Conservation (phyloP, 106 monocot genomes). For the Apostasia ramifera region DNA sequence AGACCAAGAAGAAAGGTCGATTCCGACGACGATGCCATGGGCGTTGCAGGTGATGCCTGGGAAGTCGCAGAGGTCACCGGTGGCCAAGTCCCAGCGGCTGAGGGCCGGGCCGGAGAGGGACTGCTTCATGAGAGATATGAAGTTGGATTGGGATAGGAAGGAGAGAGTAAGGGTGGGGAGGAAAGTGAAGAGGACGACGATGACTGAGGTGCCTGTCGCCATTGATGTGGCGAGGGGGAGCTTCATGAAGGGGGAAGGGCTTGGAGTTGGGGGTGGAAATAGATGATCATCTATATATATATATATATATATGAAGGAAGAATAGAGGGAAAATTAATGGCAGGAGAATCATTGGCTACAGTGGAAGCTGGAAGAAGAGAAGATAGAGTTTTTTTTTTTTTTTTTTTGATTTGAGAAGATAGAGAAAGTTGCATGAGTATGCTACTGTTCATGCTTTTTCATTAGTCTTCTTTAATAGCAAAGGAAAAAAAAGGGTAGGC, state of each 20-base stretch:
- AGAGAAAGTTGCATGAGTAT: too few species aligned
- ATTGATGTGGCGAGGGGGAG: neutral
- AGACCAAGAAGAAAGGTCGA: constrained; percentile 67
- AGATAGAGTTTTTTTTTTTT: neutral
- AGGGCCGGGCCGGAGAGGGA: constrained; percentile 47
- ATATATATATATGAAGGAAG: constrained; percentile 11
- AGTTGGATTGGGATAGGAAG: constrained; percentile 32
- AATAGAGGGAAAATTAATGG: constrained; percentile 1
- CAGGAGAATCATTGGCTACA: constrained; percentile 11
- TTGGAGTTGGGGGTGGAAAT: constrained; percentile 4
- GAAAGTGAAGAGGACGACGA: constrained; percentile 8
- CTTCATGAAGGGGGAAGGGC: neutral
- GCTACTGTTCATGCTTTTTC: too few species aligned
- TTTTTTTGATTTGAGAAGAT: too few species aligned
- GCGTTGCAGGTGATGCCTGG: constrained; percentile 49
- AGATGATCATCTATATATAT: constrained; percentile 11
- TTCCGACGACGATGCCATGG: constrained; percentile 19
- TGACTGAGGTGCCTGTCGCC: constrained; percentile 13
- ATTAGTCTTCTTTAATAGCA: too few species aligned
- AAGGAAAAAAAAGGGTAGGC: too few species aligned
- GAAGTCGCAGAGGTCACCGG: constrained; percentile 33
- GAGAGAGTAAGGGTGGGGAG: neutral
- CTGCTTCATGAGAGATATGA: constrained; percentile 57
- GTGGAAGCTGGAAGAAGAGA: constrained; percentile 1
- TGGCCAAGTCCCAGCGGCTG: constrained; percentile 34